These are phyloP conservation scores for Polyporus arcularius DNA, from an alignment of 768 basidiomycete species.

Conservation along the genomic window DNA sequence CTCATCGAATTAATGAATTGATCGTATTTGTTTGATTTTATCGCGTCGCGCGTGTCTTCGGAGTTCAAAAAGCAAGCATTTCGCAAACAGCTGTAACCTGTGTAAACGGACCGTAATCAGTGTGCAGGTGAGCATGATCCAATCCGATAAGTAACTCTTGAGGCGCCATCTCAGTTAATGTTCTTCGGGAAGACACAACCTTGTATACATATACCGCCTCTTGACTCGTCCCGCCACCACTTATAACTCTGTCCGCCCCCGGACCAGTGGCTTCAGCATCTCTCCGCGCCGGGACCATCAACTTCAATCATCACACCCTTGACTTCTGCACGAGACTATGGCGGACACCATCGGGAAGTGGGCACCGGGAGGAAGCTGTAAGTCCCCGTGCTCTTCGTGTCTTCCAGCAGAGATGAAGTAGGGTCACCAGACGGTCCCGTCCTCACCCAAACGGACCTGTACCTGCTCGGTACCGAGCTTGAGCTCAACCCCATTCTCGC, in stretches of 20 bases:
- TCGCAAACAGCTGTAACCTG: too few species aligned
- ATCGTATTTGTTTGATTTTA: too few species aligned
- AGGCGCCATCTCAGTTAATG: not conserved
- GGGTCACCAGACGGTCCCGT: conserved; percentile 68
- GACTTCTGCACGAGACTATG: conserved; percentile 2
- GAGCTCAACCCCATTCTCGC: conserved; percentile 75
- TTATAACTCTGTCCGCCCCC: too few species aligned
- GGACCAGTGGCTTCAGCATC: too few species aligned
- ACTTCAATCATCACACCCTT: not conserved
- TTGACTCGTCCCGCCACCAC: too few species aligned
- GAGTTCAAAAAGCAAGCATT: too few species aligned
- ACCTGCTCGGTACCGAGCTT: conserved; percentile 65
- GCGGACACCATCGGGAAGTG: conserved; percentile 24
- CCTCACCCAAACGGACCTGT: conserved; percentile 78
- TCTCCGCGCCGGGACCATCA: too few species aligned
- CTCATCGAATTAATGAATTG: too few species aligned
- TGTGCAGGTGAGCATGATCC: not conserved
- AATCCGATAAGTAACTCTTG: conserved; percentile 6
- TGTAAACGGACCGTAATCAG: not conserved
- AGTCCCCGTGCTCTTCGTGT: not conserved
- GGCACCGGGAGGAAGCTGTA: conserved; percentile 23
- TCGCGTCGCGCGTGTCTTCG: too few species aligned
- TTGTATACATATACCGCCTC: too few species aligned
- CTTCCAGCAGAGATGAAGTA: not conserved
- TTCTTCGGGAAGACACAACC: not conserved